Conservation (phyloP, 2,329 filamentous ascomycete genomes). For the Escovopsis sp. region DNA sequence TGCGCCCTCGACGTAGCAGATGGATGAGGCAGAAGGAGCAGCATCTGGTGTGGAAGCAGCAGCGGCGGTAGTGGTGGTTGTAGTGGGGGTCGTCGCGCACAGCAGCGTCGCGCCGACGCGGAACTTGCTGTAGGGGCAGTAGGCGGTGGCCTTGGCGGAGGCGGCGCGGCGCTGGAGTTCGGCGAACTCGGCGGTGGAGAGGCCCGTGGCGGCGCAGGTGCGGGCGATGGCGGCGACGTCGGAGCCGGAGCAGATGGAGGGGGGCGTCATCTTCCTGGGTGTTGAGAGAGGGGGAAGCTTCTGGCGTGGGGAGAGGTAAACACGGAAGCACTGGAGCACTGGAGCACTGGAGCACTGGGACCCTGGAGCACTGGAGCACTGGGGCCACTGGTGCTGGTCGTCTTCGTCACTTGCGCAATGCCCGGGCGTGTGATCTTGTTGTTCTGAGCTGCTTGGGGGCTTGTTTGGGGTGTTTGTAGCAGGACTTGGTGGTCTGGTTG, state of each 20-base stretch:
- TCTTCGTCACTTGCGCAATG: too few relatives aligned
- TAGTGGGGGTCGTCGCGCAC: conserved; percentile 17
- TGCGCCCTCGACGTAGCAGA: conserved; percentile 39
- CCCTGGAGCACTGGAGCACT: too few relatives aligned
- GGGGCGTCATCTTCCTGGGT: conserved; percentile 4
- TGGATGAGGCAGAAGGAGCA: conserved; percentile 3
- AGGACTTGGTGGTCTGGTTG: too few relatives aligned
- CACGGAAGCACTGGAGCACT: too few relatives aligned
- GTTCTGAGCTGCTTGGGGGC: too few relatives aligned
- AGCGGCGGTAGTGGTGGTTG: conserved; percentile 31
- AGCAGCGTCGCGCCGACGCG: conserved; percentile 76
- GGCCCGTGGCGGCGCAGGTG: conserved; percentile 20
- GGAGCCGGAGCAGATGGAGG: conserved; percentile 11
- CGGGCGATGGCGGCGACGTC: conserved; percentile 14
- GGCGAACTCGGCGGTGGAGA: conserved; percentile 49
- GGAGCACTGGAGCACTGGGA: too few relatives aligned
- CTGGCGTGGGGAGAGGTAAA: too few relatives aligned
- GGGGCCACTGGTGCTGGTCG: too few relatives aligned
- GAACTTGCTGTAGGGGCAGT: conserved; percentile 90
- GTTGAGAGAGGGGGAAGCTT: too few relatives aligned
- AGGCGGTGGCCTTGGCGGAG: conserved; percentile 62
- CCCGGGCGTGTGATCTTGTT: too few relatives aligned
- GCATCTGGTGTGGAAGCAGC: conserved; percentile 58
- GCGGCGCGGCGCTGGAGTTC: conserved; percentile 46
- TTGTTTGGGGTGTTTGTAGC: too few relatives aligned